These are phyloP conservation scores for Wakefieldia striispora DNA, from an alignment of 768 basidiomycete species.

Conservation along the genomic window DNA sequence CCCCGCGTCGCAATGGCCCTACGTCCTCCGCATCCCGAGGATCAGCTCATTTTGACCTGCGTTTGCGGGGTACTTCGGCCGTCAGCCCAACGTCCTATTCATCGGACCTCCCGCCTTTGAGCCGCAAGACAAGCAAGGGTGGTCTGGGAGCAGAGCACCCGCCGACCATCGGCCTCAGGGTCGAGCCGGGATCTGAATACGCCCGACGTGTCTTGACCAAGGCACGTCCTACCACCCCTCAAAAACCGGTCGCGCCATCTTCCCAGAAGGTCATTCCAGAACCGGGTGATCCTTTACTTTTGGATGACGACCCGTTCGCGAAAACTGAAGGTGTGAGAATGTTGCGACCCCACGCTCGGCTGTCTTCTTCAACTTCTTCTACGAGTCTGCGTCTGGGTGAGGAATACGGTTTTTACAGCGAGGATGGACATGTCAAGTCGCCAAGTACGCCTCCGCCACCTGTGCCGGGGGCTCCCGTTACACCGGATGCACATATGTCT, in stretches of 20 bases:
- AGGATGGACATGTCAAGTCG: conserved; percentile 9
- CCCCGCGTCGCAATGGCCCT: conserved; percentile 1
- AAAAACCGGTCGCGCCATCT: conserved; percentile 15
- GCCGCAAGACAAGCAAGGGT: conserved; percentile 16
- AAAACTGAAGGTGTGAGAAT: conserved; percentile 52
- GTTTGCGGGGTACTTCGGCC: neutral
- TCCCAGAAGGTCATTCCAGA: conserved; percentile 6
- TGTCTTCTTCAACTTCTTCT: conserved; percentile 2
- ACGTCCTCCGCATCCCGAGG: neutral
- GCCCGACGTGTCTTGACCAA: conserved; percentile 30
- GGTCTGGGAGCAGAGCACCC: conserved; percentile 16
- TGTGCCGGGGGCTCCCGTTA: no score
- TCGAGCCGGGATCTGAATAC: conserved; percentile 13
- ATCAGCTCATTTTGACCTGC: neutral
- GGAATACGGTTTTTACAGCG: conserved; percentile 4
- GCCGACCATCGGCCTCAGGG: conserved; percentile 3
- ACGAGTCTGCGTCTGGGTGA: no score
- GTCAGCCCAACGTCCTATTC: neutral
- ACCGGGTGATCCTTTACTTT: conserved; percentile 23
- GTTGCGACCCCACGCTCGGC: conserved; percentile 27
- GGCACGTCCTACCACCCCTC: conserved; percentile 34
- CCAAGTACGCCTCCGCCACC: neutral
- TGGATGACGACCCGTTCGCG: conserved; percentile 48
- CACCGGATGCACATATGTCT: no score
- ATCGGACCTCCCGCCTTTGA: conserved; percentile 14